These are phyloP conservation scores for Aquanectria penicillioides DNA, from an alignment of 2,329 filamentous ascomycete genomes.

Conservation along the genomic window DNA sequence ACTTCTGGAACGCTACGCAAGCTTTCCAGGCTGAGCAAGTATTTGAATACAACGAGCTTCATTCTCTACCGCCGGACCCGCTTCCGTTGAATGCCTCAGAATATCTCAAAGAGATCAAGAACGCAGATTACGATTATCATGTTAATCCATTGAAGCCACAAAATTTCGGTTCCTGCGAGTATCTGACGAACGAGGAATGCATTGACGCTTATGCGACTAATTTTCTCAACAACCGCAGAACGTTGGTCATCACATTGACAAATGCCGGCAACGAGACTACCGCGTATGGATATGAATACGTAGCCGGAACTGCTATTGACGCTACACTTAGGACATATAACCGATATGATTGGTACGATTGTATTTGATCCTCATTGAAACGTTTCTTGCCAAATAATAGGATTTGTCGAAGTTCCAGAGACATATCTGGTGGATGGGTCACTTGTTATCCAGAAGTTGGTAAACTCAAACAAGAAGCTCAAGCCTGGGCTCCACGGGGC, in stretches of 20 bases:
- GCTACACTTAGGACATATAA: neutral
- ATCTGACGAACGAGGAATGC: neutral
- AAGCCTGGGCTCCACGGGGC: slow-evolving; percentile 8
- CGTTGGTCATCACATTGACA: neutral
- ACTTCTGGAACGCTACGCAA: slow-evolving; percentile 12
- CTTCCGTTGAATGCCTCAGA: neutral
- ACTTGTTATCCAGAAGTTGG: neutral
- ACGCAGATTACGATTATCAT: neutral
- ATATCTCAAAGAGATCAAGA: neutral
- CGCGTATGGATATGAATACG: neutral
- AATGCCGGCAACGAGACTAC: neutral
- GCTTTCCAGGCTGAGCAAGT: neutral
- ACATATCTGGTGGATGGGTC: too few relatives aligned
- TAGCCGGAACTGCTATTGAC: neutral
- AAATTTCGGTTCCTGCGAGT: neutral
- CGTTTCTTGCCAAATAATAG: too few relatives aligned
- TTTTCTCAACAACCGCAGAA: neutral
- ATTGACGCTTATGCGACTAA: neutral
- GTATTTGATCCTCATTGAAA: neutral
- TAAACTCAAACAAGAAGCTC: neutral
- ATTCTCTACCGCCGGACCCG: too few relatives aligned
- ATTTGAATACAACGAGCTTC: neutral
- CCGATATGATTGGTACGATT: neutral
- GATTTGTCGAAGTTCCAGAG: too few relatives aligned
- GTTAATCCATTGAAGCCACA: neutral